Conservation (phyloP, 208 protist species). For the Crithidia expoeki region DNA sequence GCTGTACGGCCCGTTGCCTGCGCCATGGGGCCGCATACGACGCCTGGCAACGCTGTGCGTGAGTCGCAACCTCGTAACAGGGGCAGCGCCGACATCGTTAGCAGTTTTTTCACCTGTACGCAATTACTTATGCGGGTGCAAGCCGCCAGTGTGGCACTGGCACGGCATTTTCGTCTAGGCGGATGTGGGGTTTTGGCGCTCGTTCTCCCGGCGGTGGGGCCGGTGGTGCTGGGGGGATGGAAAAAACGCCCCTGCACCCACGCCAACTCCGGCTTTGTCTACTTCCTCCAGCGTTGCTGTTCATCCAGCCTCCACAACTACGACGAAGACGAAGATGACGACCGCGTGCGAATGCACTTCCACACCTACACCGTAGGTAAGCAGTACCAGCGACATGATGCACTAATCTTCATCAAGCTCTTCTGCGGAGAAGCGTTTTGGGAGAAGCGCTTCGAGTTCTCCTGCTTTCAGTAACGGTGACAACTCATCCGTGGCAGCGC, state of each 20-base stretch:
- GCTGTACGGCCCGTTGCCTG: background rate
- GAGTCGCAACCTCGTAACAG: background rate
- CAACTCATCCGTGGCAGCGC: too few relatives aligned
- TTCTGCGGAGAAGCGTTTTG: too few relatives aligned
- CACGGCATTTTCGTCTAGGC: background rate
- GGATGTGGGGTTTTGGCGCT: background rate
- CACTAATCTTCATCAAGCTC: too few relatives aligned
- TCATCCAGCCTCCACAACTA: background rate
- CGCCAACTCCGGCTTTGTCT: background rate
- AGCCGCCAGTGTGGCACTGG: background rate
- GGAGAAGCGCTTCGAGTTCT: too few relatives aligned
- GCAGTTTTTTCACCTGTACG: background rate
- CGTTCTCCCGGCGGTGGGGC: background rate
- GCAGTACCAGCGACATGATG: too few relatives aligned
- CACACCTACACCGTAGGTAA: too few relatives aligned
- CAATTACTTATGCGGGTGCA: constrained; percentile 2
- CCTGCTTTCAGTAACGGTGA: too few relatives aligned
- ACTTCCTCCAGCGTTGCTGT: background rate
- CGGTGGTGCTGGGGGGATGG: constrained; percentile 5
- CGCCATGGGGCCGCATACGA: background rate
- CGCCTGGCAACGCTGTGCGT: background rate
- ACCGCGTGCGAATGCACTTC: too few relatives aligned
- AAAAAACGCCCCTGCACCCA: background rate
- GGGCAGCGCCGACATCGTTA: background rate
- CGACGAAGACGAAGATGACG: too few relatives aligned